Evolutionary conservation across 1,284 basidiomycete genomes (phyloP).

Genomic region (Boletellus deceptivus): DNA sequence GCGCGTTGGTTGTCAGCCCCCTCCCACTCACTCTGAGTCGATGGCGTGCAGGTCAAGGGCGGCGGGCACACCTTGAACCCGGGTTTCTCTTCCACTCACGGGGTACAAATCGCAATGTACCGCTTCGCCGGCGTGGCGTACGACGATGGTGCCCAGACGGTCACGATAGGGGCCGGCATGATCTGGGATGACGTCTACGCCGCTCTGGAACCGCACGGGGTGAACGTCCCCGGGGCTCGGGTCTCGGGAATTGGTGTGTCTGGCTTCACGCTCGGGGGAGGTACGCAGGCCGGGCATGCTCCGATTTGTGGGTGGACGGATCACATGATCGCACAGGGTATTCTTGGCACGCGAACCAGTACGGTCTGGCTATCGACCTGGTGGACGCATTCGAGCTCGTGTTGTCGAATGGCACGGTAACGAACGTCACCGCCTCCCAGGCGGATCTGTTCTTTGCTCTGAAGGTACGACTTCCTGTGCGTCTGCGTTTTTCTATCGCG

Average conservation of each 20-base stretch:
- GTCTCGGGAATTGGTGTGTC: constrained; percentile 49
- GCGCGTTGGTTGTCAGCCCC: background rate
- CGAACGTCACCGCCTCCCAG: constrained; percentile 39
- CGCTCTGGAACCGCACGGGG: constrained; percentile 42
- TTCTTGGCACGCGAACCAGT: constrained; percentile 52
- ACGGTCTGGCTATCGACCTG: constrained; percentile 51
- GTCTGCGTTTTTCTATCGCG: constrained; percentile 46
- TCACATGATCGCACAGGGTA: constrained; percentile 40
- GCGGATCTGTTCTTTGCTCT: constrained; percentile 48
- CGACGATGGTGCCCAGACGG: constrained; percentile 40
- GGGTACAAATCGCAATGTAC: constrained; percentile 24
- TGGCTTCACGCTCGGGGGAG: constrained; percentile 36
- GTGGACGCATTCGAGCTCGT: constrained; percentile 50
- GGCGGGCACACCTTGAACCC: constrained; percentile 44
- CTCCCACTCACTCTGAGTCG: constrained; percentile 3
- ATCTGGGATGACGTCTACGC: constrained; percentile 45
- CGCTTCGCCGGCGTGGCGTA: constrained; percentile 16
- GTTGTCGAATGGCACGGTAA: constrained; percentile 45
- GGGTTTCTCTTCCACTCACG: constrained; percentile 37
- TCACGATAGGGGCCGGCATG: constrained; percentile 31
- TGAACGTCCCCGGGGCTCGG: constrained; percentile 45
- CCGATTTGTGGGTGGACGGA: background rate
- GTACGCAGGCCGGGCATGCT: constrained; percentile 12
- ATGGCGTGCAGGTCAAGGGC: constrained; percentile 43
- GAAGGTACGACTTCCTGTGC: constrained; percentile 39